Base-by-base conservation (phyloP, 495 filamentous ascomycete species). In the Cudoniella acicularis region DNA sequence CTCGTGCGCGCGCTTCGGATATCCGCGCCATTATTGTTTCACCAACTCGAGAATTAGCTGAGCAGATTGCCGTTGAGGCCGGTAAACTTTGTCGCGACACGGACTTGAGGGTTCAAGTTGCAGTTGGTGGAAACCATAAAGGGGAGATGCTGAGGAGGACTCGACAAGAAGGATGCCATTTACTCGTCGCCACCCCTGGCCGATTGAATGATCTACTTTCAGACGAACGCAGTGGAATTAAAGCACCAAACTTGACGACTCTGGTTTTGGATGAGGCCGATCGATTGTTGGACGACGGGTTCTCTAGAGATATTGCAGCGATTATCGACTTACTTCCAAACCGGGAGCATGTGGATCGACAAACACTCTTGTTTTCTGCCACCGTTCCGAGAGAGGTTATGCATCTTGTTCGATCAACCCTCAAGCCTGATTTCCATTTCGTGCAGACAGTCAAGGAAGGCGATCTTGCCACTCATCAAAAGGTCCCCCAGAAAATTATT, bases 211-310 rank as follows among this genome's bases (percentile, higher is more conserved):
- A 98, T 72, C 77, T 98, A 52, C 75, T 98, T 13, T 82, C 83
- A 0, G 93, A 97, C 66, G 76, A 71, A 0, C 64, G 67, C 36
- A 82, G 76, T 56, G 77, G 85, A 30, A 79, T 98, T n/a, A 70
- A 72, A 9, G 88, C 89, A 6, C 89, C 91, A 11, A 83, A 83
- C 10, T 73, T 97, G 43, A 83, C 81, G 50, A 82, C 85, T n/a
- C 72, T 98, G 20, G 94, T 97, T 40, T 78, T 98, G 30, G 94
- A 98, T 64, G 94, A 98, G 74, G 95, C 93, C 0, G 94, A 98
- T 72, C 83, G 94, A 43, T 81, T 98, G 59, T 75, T 98, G 42
- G 94, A 98, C 64, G 80, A 89, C 59, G 95, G 95, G 0, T 98
- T 98, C 71, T 76, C 84, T n/a, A 77, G 79, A 1, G 91, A 90